Percentiles rank a stretch among this genome's conserved stretches.
Conservation (phyloP, 2,329 filamentous ascomycete species). For the Exophiala calicioides region DNA sequence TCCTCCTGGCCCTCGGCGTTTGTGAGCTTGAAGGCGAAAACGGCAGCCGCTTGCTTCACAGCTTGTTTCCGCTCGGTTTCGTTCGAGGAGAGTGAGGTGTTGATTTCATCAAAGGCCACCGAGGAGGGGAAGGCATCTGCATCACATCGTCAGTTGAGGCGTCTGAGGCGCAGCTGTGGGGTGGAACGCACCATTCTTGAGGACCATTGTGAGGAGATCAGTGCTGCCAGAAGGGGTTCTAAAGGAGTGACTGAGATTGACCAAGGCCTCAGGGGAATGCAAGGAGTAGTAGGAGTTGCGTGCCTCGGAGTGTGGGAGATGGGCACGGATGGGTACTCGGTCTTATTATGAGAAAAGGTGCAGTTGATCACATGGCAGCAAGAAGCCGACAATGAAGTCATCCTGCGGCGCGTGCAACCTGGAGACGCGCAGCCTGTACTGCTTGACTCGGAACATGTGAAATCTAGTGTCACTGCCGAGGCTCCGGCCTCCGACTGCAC, state of each 20-base stretch:
- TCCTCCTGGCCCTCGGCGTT: conserved; percentile 77
- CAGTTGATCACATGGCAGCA: conserved; percentile 19
- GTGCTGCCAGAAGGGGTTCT: too few relatives aligned
- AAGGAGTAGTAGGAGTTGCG: neutral
- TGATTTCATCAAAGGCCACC: conserved; percentile 86
- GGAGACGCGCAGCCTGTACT: too few relatives aligned
- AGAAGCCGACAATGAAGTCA: conserved; percentile 23
- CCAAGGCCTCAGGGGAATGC: too few relatives aligned
- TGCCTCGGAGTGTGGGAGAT: too few relatives aligned
- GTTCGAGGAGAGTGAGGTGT: conserved; percentile 65
- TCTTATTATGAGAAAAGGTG: conserved; percentile 1
- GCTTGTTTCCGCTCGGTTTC: conserved; percentile 79
- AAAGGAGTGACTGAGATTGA: too few relatives aligned
- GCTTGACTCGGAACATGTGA: neutral
- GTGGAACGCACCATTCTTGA: conserved; percentile 65
- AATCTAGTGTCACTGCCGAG: too few relatives aligned
- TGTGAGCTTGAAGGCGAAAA: conserved; percentile 92
- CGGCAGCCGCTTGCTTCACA: conserved; percentile 80
- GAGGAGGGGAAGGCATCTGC: conserved; percentile 77
- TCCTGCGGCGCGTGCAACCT: too few relatives aligned
- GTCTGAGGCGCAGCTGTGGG: too few relatives aligned
- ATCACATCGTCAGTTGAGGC: conserved; percentile 4
- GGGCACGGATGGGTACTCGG: too few relatives aligned
- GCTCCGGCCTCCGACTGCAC: too few relatives aligned
- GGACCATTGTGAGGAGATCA: conserved; percentile 63